These are phyloP conservation scores for Acorus calamus DNA, from an alignment of 106 monocot genomes.

Conservation along the genomic window DNA sequence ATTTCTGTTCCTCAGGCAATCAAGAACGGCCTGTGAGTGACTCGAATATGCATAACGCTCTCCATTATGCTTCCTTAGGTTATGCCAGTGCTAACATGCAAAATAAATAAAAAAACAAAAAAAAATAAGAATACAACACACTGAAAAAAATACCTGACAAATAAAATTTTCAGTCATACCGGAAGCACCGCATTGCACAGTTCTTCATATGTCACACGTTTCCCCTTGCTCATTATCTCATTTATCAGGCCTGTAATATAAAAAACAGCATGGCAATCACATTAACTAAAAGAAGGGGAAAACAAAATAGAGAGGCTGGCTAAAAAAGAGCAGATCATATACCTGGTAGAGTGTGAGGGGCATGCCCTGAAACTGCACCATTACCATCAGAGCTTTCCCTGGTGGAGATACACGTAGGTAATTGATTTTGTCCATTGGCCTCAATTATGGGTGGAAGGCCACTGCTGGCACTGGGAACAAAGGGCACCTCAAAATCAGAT, in stretches of 20 bases:
- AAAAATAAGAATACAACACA: background rate
- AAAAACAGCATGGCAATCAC: background rate
- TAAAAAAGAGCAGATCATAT: background rate
- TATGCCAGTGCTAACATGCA: conserved; percentile 54
- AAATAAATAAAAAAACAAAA: conserved; percentile 1
- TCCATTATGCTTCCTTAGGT: conserved; percentile 71
- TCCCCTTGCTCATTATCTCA: conserved; percentile 57
- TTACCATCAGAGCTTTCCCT: conserved; percentile 27
- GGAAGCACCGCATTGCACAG: conserved; percentile 64
- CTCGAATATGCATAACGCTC: conserved; percentile 75
- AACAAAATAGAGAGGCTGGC: background rate
- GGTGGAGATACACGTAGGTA: conserved; percentile 14
- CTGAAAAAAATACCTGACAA: conserved; percentile 1
- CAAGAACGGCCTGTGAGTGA: conserved; percentile 70
- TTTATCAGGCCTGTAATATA: conserved; percentile 60
- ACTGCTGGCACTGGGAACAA: conserved; percentile 16
- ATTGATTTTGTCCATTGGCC: conserved; percentile 18
- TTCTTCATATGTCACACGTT: conserved; percentile 51
- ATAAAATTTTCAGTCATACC: conserved; percentile 21
- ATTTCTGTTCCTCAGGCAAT: conserved; percentile 66
- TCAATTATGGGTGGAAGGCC: conserved; percentile 13
- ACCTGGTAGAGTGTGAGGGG: conserved; percentile 60
- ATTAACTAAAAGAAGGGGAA: background rate
- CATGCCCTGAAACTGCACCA: background rate
- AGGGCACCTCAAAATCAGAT: conserved; percentile 15